Evolutionary conservation across 495 filamentous ascomycete genomes (phyloP), one percentile per base, ranked within the genome.

Genomic region (Penicillium lividum): DNA sequence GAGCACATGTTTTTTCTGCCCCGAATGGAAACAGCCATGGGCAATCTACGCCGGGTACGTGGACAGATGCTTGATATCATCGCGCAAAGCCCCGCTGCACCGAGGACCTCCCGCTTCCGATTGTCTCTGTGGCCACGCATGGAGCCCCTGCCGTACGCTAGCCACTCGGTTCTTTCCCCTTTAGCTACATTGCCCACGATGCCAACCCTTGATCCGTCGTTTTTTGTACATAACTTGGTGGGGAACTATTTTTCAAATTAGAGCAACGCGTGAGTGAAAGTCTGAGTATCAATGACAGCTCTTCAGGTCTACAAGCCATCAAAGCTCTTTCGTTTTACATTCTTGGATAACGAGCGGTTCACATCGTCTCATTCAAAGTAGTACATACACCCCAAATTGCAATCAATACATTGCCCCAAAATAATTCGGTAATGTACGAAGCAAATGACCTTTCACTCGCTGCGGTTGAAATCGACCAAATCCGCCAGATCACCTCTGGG

Each of bases 1-100:
- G 58, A 60, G 46, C 51, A 60, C 11, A 52, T 27, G 22, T 60
- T 60, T 28, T 55, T 60, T 30, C 46, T 60, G 18, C 58, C 53
- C 28, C 45, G 58, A 7, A 33, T 56, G 16, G 46, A 60, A 11
- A 47, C 38, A 15, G 44, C 46, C 27, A 27, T 51, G 40, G 47
- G 52, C 11, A 60, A 60, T n/a, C 29, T 60, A 36, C 53, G n/a
- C 4, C 53, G 52, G 18, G 27, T 47, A 6, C 47, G 53, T 30
- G 47, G 22, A 30, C 34, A 60, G 29, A 46, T 60, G 42, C 28
- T 25, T 30, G 46, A 46, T 22, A 60, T 60, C 7, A 36, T 60
- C 40, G 25, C 36, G 29, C 34, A n/a, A n/a, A 10, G 7, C 28
- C 13, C 28, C 25, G 44, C 30, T 15, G 29, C 7, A 45, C 13